Conservation (phyloP, 495 filamentous ascomycete species). For the Aspergillus bertholletiae region DNA sequence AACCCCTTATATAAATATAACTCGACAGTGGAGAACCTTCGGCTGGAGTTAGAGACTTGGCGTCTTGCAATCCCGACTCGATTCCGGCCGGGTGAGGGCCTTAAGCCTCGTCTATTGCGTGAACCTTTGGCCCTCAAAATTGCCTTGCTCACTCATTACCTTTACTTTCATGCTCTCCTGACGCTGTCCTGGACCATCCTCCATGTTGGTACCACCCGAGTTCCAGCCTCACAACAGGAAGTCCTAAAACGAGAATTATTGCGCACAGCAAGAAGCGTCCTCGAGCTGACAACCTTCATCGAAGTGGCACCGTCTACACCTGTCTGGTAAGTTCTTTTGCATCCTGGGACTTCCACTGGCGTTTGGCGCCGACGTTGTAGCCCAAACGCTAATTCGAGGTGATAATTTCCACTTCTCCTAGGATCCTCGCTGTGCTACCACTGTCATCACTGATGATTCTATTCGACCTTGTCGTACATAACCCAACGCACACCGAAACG, state of each 20-base stretch:
- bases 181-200: conserved; percentile 18
- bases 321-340: conserved; percentile 19
- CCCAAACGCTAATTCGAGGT: too few relatives aligned
- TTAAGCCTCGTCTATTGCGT: conserved; percentile 9
- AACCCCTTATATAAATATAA: conserved; percentile 6
- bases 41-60: conserved; percentile 14
- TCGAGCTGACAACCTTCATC: conserved; percentile 19
- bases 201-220: conserved; percentile 3
- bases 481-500: conserved; percentile 25
- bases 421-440: conserved; percentile 18
- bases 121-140: conserved; percentile 8
- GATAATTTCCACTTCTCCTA: too few relatives aligned
- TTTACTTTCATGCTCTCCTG: conserved; percentile 14
- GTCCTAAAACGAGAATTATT: conserved; percentile 14
- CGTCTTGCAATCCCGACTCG: conserved; percentile 8
- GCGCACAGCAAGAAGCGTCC: conserved; percentile 12
- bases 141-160: conserved; percentile 13
- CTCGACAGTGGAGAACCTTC: conserved; percentile 2
- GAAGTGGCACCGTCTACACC: conserved; percentile 17
- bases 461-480: conserved; percentile 30
- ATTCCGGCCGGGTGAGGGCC: conserved; percentile 12
- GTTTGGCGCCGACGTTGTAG: too few relatives aligned
- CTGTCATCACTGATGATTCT: conserved; percentile 31
- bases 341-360: too few relatives aligned
- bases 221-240: not conserved